Conservation (phyloP, 2,329 filamentous ascomycete species). For the Pseudopithomyces chartarum region DNA sequence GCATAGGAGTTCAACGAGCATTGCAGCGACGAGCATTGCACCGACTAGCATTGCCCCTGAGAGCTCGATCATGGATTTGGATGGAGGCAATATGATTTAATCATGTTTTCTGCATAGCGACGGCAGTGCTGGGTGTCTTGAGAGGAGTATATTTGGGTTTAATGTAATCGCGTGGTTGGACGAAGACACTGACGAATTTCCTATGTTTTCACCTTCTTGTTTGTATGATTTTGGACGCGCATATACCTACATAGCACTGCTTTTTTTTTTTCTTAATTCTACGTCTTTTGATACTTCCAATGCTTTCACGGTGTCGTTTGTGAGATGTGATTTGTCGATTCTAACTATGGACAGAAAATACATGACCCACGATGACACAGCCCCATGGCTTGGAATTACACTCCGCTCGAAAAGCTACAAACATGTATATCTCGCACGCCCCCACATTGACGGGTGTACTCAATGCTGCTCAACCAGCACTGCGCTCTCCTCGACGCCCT, state of each 20-base stretch:
- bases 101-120: slow-evolving; percentile 13
- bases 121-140: slow-evolving; percentile 1
- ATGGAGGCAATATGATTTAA: slow-evolving; percentile 36
- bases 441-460: no score
- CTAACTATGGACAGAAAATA: no score
- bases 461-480: slow-evolving; percentile 29
- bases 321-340: no score
- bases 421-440: no score
- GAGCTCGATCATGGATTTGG: slow-evolving; percentile 43
- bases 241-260: slow-evolving; percentile 6
- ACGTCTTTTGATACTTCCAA: not conserved
- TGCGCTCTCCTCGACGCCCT: slow-evolving; percentile 30
- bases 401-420: no score
- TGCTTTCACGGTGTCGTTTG: no score
- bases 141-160: slow-evolving; percentile 12
- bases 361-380: no score
- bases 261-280: slow-evolving; percentile 7
- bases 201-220: slow-evolving; percentile 4
- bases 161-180: slow-evolving; percentile 15
- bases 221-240: slow-evolving; percentile 1
- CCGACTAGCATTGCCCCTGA: slow-evolving; percentile 35
- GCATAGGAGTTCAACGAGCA: slow-evolving; percentile 32
- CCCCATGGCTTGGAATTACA: no score
- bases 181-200: slow-evolving; percentile 17
- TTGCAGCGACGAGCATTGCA: slow-evolving; percentile 33